phyloP scores from a whole-genome alignment of 306 rosid species.

The Cucurbita maxima region DNA sequence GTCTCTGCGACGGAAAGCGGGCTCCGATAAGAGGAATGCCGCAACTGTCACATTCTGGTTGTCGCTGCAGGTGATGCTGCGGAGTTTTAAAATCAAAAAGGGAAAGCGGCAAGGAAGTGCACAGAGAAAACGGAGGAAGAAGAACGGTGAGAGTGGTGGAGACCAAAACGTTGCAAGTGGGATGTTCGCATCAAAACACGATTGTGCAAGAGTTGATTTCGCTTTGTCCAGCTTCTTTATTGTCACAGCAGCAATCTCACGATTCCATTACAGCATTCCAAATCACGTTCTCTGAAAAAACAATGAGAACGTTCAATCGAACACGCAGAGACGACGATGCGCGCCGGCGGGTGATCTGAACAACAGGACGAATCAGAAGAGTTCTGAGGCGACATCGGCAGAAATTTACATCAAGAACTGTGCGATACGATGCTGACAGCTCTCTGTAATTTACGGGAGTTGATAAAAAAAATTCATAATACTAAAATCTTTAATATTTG shows the following conservation, averaged over 20 bases:
- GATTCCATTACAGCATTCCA: neutral
- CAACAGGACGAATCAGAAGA: neutral
- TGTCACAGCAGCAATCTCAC: neutral
- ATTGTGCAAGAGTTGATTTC: neutral
- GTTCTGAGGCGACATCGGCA: neutral
- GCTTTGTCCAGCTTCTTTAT: neutral
- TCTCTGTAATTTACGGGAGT: too few species aligned
- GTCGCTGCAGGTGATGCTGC: neutral
- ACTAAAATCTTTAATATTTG: too few species aligned
- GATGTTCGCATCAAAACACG: slow-evolving; percentile 14
- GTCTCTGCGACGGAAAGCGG: neutral
- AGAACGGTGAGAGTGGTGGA: slow-evolving; percentile 3
- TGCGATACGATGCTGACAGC: neutral
- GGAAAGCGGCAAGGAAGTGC: slow-evolving; percentile 6
- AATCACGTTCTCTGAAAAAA: neutral
- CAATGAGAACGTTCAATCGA: neutral
- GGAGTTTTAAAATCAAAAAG: neutral
- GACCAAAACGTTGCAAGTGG: slow-evolving; percentile 15
- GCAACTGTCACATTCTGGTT: neutral
- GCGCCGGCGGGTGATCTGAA: neutral
- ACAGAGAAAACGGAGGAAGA: slow-evolving; percentile 3
- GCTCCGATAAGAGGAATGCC: slow-evolving; percentile 1
- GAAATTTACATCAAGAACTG: neutral
- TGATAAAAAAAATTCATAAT: too few species aligned
- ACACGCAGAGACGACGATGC: neutral